Percentiles rank a stretch among this genome's conserved stretches.
Conservation (phyloP, 202 grass and related monocot genomes). For the Hordeum pubiflorum region DNA sequence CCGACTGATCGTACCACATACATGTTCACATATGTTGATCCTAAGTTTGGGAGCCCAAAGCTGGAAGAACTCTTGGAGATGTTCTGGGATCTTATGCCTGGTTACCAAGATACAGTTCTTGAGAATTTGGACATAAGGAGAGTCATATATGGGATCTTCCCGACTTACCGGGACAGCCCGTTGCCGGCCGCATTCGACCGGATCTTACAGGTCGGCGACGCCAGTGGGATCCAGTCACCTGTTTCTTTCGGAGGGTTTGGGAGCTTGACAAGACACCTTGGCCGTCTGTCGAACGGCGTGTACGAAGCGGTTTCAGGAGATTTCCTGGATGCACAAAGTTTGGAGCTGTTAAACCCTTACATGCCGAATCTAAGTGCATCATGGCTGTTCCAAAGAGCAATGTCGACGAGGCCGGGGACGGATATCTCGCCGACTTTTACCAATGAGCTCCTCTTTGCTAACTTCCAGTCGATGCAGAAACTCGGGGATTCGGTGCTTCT, state of each 20-base stretch:
- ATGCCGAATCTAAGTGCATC: conserved; percentile 96
- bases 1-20: conserved; percentile 76
- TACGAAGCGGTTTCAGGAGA: conserved; percentile 68
- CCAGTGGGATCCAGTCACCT: conserved; percentile 94
- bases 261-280: conserved; percentile 80
- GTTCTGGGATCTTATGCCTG: conserved; percentile 82
- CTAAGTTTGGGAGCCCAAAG: conserved; percentile 53
- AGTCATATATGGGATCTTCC: conserved; percentile 95
- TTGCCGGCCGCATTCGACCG: conserved; percentile 80
- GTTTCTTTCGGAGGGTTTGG: conserved; percentile 98
- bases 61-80: conserved; percentile 87
- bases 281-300: conserved; percentile 81
- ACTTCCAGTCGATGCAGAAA: conserved; percentile 93
- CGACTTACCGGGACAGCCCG: conserved; percentile 86
- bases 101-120: conserved; percentile 66
- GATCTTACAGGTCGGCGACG: conserved; percentile 92
- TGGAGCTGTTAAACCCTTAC: conserved; percentile 77
- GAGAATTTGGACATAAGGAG: conserved; percentile 77
- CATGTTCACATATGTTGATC: conserved; percentile 96
- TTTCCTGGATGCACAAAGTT: conserved; percentile 60
- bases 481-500: conserved; percentile 68
- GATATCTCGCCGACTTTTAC: conserved; percentile 69
- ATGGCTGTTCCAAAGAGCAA: conserved; percentile 93
- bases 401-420: conserved; percentile 63
- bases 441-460: conserved; percentile 86